Evolutionary conservation across 1,284 basidiomycete species (phyloP).

Genomic region (Ganoderma lingzhi): DNA sequence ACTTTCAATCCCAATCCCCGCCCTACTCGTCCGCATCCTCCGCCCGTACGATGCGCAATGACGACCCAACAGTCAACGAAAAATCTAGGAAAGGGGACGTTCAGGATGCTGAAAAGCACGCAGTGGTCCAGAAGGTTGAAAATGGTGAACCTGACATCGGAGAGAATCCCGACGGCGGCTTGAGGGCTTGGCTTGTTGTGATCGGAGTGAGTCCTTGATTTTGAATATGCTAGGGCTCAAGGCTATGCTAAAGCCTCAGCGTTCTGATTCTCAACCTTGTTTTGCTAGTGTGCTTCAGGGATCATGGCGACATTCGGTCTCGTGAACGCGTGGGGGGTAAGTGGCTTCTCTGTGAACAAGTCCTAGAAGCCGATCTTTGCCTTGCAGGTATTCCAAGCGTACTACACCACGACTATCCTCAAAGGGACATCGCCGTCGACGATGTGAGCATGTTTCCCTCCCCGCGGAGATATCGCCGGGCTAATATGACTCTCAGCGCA

Average conservation of each 20-base stretch:
- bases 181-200: slow-evolving; percentile 49
- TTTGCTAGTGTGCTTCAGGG: slow-evolving; percentile 33
- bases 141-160: not conserved
- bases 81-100: not conserved
- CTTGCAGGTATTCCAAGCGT: slow-evolving; percentile 53
- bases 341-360: slow-evolving; percentile 21
- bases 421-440: slow-evolving; percentile 51
- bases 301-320: slow-evolving; percentile 49
- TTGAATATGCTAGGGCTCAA: not conserved
- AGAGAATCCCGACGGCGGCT: slow-evolving; percentile 47
- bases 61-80: not conserved
- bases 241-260: not conserved
- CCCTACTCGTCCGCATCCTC: slow-evolving; percentile 15
- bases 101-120: slow-evolving; percentile 3
- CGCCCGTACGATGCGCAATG: slow-evolving; percentile 11
- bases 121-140: not conserved
- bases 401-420: slow-evolving; percentile 49
- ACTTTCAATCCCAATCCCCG: too few relatives aligned
- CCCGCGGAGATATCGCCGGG: slow-evolving; percentile 8
- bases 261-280: not conserved
- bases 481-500: slow-evolving; percentile 49
- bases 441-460: slow-evolving; percentile 52
- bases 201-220: slow-evolving; percentile 45
- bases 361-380: not conserved
- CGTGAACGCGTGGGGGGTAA: slow-evolving; percentile 53